A percentile compares a stretch with the other conserved stretches of the same genome.
Conservation (phyloP, 805 yeast genomes). For the Crinitomyces ghanaensis region DNA sequence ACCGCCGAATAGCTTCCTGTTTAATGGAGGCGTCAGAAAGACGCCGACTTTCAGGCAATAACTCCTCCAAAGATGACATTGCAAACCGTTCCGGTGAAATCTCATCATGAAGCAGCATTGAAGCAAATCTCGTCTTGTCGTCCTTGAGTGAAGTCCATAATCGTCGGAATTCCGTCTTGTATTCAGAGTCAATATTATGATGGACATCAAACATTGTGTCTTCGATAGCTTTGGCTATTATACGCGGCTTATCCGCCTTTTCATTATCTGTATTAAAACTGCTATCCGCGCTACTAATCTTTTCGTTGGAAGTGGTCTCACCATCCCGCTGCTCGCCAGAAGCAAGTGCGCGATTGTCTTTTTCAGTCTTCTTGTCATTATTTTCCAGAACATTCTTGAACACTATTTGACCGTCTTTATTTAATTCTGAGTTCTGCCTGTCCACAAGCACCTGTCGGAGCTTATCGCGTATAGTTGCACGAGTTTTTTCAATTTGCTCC, state of each 20-base stretch:
- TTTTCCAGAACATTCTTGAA: neutral
- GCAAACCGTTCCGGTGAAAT: constrained; percentile 23
- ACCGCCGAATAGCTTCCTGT: constrained; percentile 18
- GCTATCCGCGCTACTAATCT: neutral
- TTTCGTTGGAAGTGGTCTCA: neutral
- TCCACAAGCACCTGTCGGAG: no score
- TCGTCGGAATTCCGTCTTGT: constrained; percentile 22
- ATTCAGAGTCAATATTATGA: constrained; percentile 14
- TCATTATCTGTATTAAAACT: neutral
- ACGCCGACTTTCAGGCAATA: constrained; percentile 19
- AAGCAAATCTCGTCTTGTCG: constrained; percentile 16
- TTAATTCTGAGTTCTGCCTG: no score
- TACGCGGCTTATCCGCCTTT: constrained; percentile 2
- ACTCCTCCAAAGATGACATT: constrained; percentile 19
- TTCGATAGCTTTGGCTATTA: constrained; percentile 20
- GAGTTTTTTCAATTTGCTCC: no score
- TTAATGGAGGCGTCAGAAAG: constrained; percentile 18
- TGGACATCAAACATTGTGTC: constrained; percentile 13
- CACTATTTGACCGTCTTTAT: no score
- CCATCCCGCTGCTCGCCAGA: neutral
- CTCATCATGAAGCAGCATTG: constrained; percentile 18
- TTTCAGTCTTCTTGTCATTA: neutral
- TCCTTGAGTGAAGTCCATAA: constrained; percentile 20
- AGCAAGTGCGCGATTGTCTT: neutral
- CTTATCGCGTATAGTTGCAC: no score